Evolutionary conservation across 768 basidiomycete genomes (phyloP).

Genomic region (Leccinum pellstonianum): DNA sequence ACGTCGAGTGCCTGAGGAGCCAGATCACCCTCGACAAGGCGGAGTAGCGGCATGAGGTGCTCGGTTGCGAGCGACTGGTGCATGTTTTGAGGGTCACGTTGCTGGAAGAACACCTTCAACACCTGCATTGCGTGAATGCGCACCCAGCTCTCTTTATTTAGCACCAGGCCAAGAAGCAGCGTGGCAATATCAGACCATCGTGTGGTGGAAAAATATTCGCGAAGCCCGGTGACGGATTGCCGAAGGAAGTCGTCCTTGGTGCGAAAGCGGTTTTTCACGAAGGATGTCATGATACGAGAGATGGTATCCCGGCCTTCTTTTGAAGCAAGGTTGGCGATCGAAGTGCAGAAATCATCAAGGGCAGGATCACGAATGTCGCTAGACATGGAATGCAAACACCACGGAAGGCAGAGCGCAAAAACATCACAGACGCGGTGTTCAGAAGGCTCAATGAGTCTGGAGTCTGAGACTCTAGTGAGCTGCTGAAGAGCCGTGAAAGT

Average conservation of each 20-base stretch:
- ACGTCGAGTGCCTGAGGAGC: conserved; percentile 87
- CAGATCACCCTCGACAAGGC: conserved; percentile 84
- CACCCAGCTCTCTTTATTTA: conserved; percentile 82
- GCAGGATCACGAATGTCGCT: conserved; percentile 55
- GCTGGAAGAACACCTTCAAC: conserved; percentile 85
- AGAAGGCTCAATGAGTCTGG: conserved; percentile 67
- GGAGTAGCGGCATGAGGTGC: conserved; percentile 85
- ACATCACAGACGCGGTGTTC: conserved; percentile 75
- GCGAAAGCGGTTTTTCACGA: conserved; percentile 82
- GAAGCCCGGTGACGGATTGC: conserved; percentile 80
- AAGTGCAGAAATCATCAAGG: conserved; percentile 68
- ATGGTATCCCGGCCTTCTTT: conserved; percentile 75
- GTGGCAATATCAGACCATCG: conserved; percentile 82
- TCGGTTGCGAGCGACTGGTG: conserved; percentile 79
- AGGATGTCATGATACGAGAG: conserved; percentile 84
- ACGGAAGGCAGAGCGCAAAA: conserved; percentile 81
- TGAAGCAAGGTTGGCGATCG: conserved; percentile 71
- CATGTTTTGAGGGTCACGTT: conserved; percentile 72
- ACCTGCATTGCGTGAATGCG: conserved; percentile 83
- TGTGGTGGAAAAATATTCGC: conserved; percentile 78
- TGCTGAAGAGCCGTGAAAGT: conserved; percentile 69
- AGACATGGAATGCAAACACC: conserved; percentile 81
- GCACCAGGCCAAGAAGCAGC: conserved; percentile 79
- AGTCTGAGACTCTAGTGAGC: conserved; percentile 59
- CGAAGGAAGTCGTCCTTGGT: conserved; percentile 92